Evolutionary conservation across 208 protist species (phyloP).

Genomic region (Perkinsela sp.): DNA sequence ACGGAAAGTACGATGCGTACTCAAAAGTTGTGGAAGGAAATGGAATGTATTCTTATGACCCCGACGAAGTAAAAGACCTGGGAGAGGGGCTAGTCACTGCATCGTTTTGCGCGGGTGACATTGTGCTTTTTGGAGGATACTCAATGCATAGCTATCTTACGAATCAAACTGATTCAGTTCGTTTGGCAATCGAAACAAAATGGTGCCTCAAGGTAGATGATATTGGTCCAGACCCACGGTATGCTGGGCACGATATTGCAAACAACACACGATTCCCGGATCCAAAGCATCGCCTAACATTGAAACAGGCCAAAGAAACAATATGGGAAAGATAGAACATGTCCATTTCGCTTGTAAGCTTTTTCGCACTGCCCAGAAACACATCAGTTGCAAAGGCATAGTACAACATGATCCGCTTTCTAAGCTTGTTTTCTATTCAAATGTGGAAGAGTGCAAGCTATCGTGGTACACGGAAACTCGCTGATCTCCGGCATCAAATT

Average conservation of each 20-base stretch:
- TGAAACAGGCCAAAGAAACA: no score
- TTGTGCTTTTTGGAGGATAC: constrained; percentile 46
- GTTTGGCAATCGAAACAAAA: constrained; percentile 25
- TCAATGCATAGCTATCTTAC: constrained; percentile 42
- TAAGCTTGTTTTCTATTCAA: background rate
- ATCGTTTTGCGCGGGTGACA: constrained; percentile 28
- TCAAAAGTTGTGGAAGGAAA: constrained; percentile 22
- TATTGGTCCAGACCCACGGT: constrained; percentile 35
- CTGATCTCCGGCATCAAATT: background rate
- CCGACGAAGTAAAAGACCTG: constrained; percentile 23
- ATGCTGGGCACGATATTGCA: constrained; percentile 18
- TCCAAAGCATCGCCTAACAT: no score
- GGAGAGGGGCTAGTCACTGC: constrained; percentile 34
- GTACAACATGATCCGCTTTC: no score
- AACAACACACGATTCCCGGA: no score
- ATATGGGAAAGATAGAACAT: no score
- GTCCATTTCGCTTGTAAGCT: no score
- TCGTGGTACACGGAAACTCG: background rate
- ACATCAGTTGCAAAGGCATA: no score
- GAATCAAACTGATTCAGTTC: constrained; percentile 29
- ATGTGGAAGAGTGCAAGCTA: background rate
- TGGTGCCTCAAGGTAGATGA: constrained; percentile 61
- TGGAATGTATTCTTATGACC: constrained; percentile 32
- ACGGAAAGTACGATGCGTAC: constrained; percentile 53
- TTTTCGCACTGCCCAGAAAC: no score